Base-by-base conservation (phyloP, 2,329 filamentous ascomycete species). In the Stachybotrys chlorohalonatus region DNA sequence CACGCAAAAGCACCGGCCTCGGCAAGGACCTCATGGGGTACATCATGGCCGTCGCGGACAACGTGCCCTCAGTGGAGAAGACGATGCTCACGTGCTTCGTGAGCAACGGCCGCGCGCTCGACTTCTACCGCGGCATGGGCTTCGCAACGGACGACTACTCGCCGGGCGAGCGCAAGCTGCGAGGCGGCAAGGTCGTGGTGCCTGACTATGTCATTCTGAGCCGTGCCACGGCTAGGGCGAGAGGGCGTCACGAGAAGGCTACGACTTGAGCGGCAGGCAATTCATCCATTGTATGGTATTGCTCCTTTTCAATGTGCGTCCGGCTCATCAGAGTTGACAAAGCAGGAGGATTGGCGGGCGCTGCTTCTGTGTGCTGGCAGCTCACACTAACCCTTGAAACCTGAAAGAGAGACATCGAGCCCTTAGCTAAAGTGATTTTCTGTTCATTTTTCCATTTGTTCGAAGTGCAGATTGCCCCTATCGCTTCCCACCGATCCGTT, bases 61-160 rank as follows among this genome's bases (percentile, higher is more conserved):
- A 76, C 53, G 77, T 85, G 24, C 73, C 76, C 2, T 73, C 74
- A 1, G 74, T 87, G 49, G 68, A 73, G 24, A 90, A 90, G 68
- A 75, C 83, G 49, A 91, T 91, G 87, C 72, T 91, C 62, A 90
- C 86, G 1, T 87, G 86, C 63, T 90, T 89, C 63, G 68, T 77
- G 52, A 75, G 75, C 57, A 91, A 91, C 63, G 59, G 68, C 36
- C 68, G 69, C 2, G 87, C 79, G 0, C 69, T 79, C 47, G 64
- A 60, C 3, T 86, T 90, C 60, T 91, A 91, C 68, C 67, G 73
- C 50, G 79, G 73, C 57, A 66, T 83, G 11, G 86, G 86, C 0
- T 86, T 82, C 62, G 68, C 58, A 45, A 73, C 68, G 49, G 83
- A 86, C 60, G 75, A 74, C 8, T 77, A 74, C 51, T 84, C 82